Percentiles rank a stretch among this genome's conserved stretches.
Conservation (phyloP, 495 filamentous ascomycete genomes). For the Penicillium daleae region DNA sequence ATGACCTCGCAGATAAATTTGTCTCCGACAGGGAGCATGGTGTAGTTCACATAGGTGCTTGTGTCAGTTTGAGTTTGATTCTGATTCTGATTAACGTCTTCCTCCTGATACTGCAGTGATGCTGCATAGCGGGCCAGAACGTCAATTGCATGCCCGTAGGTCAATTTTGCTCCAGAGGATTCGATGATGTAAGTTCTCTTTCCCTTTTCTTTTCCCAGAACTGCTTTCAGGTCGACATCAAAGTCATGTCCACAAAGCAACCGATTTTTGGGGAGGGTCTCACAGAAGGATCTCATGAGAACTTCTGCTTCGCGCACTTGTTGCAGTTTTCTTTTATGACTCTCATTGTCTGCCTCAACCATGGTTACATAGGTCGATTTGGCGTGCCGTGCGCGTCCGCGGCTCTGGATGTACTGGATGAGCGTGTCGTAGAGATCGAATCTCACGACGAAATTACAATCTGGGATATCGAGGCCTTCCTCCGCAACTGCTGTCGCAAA, state of each 20-base stretch:
- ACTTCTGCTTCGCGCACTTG: slow-evolving; percentile 61
- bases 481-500: slow-evolving; percentile 92
- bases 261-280: slow-evolving; percentile 74
- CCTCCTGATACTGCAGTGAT: slow-evolving; percentile 39
- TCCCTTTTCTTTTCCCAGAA: slow-evolving; percentile 58
- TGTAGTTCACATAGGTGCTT: slow-evolving; percentile 61
- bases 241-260: slow-evolving; percentile 64
- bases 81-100: neutral
- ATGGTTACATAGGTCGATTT: slow-evolving; percentile 84
- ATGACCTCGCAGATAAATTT: slow-evolving; percentile 80
- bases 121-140: slow-evolving; percentile 67
- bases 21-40: slow-evolving; percentile 57
- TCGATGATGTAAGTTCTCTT: slow-evolving; percentile 63
- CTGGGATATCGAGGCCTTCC: slow-evolving; percentile 93
- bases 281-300: slow-evolving; percentile 74
- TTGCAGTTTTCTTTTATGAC: slow-evolving; percentile 57
- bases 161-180: slow-evolving; percentile 77
- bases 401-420: slow-evolving; percentile 95
- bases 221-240: slow-evolving; percentile 49
- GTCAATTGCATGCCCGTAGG: slow-evolving; percentile 69
- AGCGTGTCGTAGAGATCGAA: slow-evolving; percentile 91
- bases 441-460: slow-evolving; percentile 88
- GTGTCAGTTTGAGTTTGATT: slow-evolving; percentile 65
- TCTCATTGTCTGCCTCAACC: slow-evolving; percentile 67
- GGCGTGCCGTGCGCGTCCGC: slow-evolving; percentile 80